Evolutionary conservation across 805 yeast genomes (phyloP).

Genomic region (Starmera pachycereana): DNA sequence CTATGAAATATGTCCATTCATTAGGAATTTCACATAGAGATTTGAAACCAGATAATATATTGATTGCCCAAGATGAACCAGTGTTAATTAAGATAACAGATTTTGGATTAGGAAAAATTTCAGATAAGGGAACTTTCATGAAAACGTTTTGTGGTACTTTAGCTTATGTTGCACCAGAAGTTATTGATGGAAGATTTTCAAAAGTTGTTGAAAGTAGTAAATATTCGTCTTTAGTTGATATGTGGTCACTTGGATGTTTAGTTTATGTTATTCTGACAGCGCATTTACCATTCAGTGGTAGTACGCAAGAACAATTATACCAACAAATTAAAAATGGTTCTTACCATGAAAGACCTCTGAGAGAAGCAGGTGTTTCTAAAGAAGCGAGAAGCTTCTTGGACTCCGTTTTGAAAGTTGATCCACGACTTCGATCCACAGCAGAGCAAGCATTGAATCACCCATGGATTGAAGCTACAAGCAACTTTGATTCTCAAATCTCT

Average conservation of each 20-base stretch:
- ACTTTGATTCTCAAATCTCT: constrained; percentile 33
- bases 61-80: constrained; percentile 86
- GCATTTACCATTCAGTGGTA: constrained; percentile 90
- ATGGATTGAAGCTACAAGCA: constrained; percentile 45
- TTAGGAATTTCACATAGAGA: constrained; percentile 94
- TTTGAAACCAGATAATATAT: constrained; percentile 89
- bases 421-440: constrained; percentile 63
- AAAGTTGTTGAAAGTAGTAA: constrained; percentile 19
- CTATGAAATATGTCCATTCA: constrained; percentile 79
- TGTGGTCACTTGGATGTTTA: constrained; percentile 96
- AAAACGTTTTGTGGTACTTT: constrained; percentile 96
- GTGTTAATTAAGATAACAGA: constrained; percentile 89
- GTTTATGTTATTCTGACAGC: constrained; percentile 88
- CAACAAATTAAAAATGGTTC: constrained; percentile 67
- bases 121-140: constrained; percentile 76
- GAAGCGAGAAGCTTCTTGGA: constrained; percentile 67
- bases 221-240: constrained; percentile 85
- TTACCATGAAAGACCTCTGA: constrained; percentile 68
- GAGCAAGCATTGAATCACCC: constrained; percentile 65
- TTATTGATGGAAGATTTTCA: constrained; percentile 35
- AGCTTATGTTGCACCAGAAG: constrained; percentile 96
- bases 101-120: constrained; percentile 90
- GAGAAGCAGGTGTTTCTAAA: constrained; percentile 51
- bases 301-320: constrained; percentile 79
- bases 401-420: constrained; percentile 67